phyloP scores from a whole-genome alignment of 2,329 filamentous ascomycete species.

The Fusarium concolor region DNA sequence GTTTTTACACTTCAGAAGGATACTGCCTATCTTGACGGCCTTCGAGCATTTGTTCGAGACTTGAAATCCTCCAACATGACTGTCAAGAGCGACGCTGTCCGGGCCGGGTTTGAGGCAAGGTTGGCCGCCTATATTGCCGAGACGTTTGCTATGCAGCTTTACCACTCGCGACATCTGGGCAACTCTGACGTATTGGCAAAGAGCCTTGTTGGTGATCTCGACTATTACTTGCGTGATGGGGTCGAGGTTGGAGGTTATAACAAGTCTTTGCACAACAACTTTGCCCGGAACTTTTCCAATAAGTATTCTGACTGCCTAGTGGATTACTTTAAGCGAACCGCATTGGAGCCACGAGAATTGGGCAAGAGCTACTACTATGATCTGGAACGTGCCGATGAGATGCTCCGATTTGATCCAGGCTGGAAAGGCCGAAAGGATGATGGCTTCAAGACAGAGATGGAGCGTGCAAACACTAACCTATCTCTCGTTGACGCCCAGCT shows the following conservation, averaged over 20 bases:
- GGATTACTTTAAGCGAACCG: slow-evolving; percentile 83
- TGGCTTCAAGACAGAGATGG: slow-evolving; percentile 86
- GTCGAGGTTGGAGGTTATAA: slow-evolving; percentile 87
- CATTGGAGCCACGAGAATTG: slow-evolving; percentile 72
- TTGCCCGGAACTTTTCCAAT: slow-evolving; percentile 84
- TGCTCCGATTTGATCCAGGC: slow-evolving; percentile 80
- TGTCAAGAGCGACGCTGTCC: slow-evolving; percentile 65
- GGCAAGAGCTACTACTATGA: slow-evolving; percentile 89
- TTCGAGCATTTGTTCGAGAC: slow-evolving; percentile 75
- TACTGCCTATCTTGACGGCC: slow-evolving; percentile 75
- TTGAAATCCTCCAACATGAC: slow-evolving; percentile 65
- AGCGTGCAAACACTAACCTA: slow-evolving; percentile 88
- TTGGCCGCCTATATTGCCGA: slow-evolving; percentile 88
- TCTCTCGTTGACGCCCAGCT: slow-evolving; percentile 94
- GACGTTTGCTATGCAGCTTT: slow-evolving; percentile 90
- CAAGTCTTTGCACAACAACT: slow-evolving; percentile 83
- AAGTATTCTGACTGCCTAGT: slow-evolving; percentile 80
- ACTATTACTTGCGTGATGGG: slow-evolving; percentile 83
- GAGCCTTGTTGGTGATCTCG: slow-evolving; percentile 77
- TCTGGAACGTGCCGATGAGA: slow-evolving; percentile 76
- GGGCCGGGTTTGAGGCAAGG: slow-evolving; percentile 71
- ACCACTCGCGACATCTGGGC: slow-evolving; percentile 82
- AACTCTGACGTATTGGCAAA: slow-evolving; percentile 74
- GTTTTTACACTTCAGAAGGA: slow-evolving; percentile 83
- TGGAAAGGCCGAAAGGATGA: slow-evolving; percentile 78